Evolutionary conservation across 345 rosid genomes (phyloP).

Genomic region (Abelmoschus esculentus): DNA sequence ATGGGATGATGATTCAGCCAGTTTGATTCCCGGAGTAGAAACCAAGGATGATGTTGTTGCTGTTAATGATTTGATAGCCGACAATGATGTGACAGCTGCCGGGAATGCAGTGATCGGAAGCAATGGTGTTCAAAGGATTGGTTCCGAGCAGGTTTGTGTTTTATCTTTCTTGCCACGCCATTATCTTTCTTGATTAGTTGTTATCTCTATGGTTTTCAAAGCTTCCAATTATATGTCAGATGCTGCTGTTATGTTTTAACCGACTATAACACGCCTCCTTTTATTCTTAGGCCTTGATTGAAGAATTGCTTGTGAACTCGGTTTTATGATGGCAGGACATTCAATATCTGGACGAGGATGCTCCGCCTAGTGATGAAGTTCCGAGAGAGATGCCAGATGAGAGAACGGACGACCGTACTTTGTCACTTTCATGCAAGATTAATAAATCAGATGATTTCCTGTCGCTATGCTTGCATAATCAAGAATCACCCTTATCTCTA

Average conservation of each 20-base stretch:
- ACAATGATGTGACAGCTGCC: slow-evolving; percentile 1
- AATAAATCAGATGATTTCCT: slow-evolving; percentile 40
- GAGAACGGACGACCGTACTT: slow-evolving; percentile 32
- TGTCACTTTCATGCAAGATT: slow-evolving; percentile 35
- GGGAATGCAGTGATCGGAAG: slow-evolving; percentile 10
- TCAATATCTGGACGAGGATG: slow-evolving; percentile 18
- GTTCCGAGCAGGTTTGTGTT: slow-evolving; percentile 38
- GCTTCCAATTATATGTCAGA: background rate
- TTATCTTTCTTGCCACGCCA: slow-evolving; percentile 2
- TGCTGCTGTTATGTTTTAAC: no score
- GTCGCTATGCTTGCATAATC: slow-evolving; percentile 39
- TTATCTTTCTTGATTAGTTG: background rate
- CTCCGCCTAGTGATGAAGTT: slow-evolving; percentile 4
- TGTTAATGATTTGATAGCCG: slow-evolving; percentile 21
- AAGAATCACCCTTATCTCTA: slow-evolving; percentile 55
- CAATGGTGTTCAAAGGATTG: slow-evolving; percentile 20
- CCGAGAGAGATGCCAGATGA: slow-evolving; percentile 21
- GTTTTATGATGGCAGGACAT: slow-evolving; percentile 30
- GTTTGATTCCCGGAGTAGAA: slow-evolving; percentile 57
- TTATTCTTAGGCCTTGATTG: background rate
- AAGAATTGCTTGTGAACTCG: slow-evolving; percentile 5
- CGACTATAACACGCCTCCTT: background rate
- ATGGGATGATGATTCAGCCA: slow-evolving; percentile 52
- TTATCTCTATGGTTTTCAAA: background rate
- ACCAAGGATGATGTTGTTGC: slow-evolving; percentile 29